Conservation (phyloP, 345 rosid species). For the Eutrema yunnanense region DNA sequence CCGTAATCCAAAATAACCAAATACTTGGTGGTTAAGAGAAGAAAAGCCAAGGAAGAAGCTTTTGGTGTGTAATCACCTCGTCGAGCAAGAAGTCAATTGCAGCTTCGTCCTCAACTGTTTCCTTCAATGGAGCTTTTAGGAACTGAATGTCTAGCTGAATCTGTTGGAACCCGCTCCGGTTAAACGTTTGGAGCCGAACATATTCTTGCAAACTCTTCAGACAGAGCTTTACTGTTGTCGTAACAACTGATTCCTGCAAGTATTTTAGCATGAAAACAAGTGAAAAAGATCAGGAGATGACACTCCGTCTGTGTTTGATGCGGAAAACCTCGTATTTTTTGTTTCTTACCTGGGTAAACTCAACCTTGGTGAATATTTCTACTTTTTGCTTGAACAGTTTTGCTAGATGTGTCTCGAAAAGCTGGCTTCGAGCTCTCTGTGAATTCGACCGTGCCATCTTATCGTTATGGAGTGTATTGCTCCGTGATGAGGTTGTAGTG, state of each 20-base stretch:
- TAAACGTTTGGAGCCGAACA: conserved; percentile 87
- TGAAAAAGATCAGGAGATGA: not conserved
- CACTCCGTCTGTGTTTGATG: not conserved
- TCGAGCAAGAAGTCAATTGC: conserved; percentile 88
- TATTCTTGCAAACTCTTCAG: conserved; percentile 94
- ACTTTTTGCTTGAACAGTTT: conserved; percentile 97
- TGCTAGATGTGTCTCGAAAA: conserved; percentile 95
- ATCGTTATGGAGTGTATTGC: conserved; percentile 81
- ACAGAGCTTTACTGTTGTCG: conserved; percentile 67
- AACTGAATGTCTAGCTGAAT: conserved; percentile 95
- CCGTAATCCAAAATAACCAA: not conserved
- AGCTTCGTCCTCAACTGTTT: conserved; percentile 77
- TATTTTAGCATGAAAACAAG: not conserved
- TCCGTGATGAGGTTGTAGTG: conserved; percentile 68
- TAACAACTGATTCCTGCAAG: conserved; percentile 80
- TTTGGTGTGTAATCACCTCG: conserved; percentile 49
- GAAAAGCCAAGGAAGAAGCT: conserved; percentile 2
- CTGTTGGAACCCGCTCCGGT: conserved; percentile 97
- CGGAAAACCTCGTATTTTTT: not conserved
- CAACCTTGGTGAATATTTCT: conserved; percentile 94
- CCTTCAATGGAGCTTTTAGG: conserved; percentile 65
- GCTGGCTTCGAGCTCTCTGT: conserved; percentile 89
- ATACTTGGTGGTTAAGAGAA: not conserved
- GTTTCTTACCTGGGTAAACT: conserved; percentile 72
- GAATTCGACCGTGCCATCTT: conserved; percentile 60